A percentile compares a stretch with the other conserved stretches of the same genome.
Conservation (phyloP, 75 land plant species). For the Pinus taeda region DNA sequence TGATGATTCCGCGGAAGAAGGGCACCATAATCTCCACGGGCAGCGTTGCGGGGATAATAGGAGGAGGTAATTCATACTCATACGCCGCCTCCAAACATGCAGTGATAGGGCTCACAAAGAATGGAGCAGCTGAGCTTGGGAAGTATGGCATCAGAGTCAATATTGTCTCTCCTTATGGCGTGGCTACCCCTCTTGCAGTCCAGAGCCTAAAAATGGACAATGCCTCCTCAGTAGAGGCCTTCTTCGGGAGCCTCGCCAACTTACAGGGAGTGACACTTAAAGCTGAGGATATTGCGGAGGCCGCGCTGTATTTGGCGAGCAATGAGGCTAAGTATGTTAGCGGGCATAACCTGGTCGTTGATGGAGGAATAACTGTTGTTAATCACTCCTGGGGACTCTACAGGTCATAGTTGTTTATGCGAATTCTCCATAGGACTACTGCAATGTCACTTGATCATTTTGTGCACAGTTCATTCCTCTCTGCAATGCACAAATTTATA, state of each 20-base stretch:
- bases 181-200: not conserved
- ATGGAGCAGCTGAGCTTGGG: not conserved
- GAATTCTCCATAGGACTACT: too few relatives aligned
- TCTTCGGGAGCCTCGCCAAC: not conserved
- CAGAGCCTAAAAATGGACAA: too few relatives aligned
- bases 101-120: not conserved
- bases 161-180: not conserved
- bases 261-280: not conserved
- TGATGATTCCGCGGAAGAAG: slow-evolving; percentile 28
- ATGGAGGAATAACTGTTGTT: not conserved
- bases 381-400: not conserved
- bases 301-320: not conserved
- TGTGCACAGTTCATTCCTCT: too few relatives aligned
- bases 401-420: too few relatives aligned
- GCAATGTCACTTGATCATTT: too few relatives aligned
- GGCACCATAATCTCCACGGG: not conserved
- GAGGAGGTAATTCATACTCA: not conserved
- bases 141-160: not conserved
- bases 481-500: too few relatives aligned
- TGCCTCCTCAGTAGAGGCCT: not conserved
- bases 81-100: not conserved
- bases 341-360: not conserved
- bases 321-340: not conserved
- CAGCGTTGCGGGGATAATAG: not conserved
- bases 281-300: not conserved